phyloP scores from a whole-genome alignment of 345 rosid genomes.

The Eucalyptus sp. region DNA sequence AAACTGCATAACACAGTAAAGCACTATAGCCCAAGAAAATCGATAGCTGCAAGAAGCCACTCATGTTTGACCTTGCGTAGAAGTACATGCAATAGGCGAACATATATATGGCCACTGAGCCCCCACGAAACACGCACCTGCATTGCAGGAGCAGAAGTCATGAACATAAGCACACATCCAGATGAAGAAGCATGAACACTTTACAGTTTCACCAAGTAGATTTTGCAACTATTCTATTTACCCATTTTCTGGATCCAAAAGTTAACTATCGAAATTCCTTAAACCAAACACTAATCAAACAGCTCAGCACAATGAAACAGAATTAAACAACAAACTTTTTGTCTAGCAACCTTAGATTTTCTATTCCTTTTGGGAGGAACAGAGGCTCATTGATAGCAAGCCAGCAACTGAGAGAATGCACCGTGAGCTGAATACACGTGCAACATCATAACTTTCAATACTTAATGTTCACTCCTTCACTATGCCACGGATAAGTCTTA shows the following conservation, averaged over 20 bases:
- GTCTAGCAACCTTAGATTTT: not conserved
- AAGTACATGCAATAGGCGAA: conserved; percentile 28
- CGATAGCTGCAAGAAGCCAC: conserved; percentile 57
- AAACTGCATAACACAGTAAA: conserved; percentile 60
- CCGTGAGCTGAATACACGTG: not conserved
- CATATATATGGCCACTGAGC: conserved; percentile 60
- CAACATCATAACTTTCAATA: not conserved
- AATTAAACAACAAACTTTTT: not conserved
- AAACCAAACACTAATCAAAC: not conserved
- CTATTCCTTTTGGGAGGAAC: not conserved
- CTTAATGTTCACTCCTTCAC: not conserved
- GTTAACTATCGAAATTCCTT: not conserved
- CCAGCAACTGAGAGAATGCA: not conserved
- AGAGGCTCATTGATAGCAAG: not conserved
- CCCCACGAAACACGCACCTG: conserved; percentile 70
- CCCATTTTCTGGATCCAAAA: not conserved
- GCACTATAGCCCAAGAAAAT: conserved; percentile 62
- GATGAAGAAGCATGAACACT: not conserved
- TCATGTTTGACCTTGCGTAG: conserved; percentile 43
- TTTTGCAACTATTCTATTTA: not conserved
- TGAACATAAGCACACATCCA: not conserved
- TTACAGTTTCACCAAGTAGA: not conserved
- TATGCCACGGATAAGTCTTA: not conserved
- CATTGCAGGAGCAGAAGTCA: conserved; percentile 3
- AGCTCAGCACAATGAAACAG: not conserved